Percentiles rank a stretch among this genome's conserved stretches.
Conservation (phyloP, 208 protist species). For the Novymonas esmeraldas region DNA sequence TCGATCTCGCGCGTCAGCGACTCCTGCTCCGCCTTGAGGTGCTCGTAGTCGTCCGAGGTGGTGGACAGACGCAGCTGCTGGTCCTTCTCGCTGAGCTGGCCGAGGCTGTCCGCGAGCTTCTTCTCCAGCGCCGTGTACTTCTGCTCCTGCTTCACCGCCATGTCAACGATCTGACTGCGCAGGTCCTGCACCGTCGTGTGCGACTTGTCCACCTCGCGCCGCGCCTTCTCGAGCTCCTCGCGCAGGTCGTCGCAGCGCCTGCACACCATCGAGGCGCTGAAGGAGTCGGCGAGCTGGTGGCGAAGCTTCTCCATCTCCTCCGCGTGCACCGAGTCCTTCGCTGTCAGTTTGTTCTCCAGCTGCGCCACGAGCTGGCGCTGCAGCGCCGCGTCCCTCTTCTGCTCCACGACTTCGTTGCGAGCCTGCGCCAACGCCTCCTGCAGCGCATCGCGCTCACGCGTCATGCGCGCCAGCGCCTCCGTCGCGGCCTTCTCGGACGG, state of each 20-base stretch:
- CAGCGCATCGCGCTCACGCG: constrained; percentile 42
- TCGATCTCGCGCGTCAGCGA: constrained; percentile 43
- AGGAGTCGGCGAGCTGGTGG: constrained; percentile 30
- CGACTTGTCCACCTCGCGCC: constrained; percentile 21
- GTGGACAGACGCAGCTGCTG: constrained; percentile 36
- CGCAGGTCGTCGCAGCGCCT: constrained; percentile 24
- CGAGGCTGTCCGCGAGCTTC: constrained; percentile 44
- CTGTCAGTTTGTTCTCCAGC: constrained; percentile 23
- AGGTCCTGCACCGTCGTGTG: constrained; percentile 29
- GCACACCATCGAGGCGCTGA: constrained; percentile 21
- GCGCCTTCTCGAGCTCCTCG: constrained; percentile 29
- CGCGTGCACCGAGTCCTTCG: constrained; percentile 22
- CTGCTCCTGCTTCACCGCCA: constrained; percentile 38
- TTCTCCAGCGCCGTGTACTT: constrained; percentile 42
- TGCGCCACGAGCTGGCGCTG: constrained; percentile 37
- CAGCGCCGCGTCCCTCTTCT: constrained; percentile 54
- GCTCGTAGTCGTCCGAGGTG: constrained; percentile 33
- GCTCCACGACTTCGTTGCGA: constrained; percentile 40
- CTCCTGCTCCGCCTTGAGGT: constrained; percentile 45
- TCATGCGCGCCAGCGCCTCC: constrained; percentile 24
- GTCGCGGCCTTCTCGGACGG: constrained; percentile 10
- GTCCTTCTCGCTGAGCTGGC: constrained; percentile 32
- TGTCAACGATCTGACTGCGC: constrained; percentile 28
- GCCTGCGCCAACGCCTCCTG: constrained; percentile 40
- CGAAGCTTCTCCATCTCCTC: constrained; percentile 20